Percentiles rank a stretch among this genome's conserved stretches.
phyloP scores from a whole-genome alignment of 371 early-diverging fungal genomes.

The Rhizopus stolonifer region DNA sequence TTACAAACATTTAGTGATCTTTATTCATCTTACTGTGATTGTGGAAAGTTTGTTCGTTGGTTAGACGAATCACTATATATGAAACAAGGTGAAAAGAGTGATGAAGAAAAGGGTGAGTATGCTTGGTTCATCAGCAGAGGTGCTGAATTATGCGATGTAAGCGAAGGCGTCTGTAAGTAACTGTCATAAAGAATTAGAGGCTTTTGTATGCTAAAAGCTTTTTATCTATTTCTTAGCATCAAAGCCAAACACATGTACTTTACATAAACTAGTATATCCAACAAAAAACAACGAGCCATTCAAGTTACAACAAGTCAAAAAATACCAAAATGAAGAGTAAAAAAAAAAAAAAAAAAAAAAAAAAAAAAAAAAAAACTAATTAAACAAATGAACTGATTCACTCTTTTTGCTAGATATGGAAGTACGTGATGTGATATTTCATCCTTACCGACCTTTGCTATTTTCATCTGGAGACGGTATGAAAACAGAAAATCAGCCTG shows the following conservation, averaged over 20 bases:
- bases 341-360: constrained; percentile 2
- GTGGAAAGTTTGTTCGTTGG: constrained; percentile 76
- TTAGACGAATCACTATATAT: constrained; percentile 49
- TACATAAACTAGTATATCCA: constrained; percentile 83
- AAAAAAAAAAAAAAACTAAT: background rate
- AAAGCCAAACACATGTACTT: constrained; percentile 76
- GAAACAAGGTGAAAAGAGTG: constrained; percentile 8
- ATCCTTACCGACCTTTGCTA: constrained; percentile 74
- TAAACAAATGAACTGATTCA: constrained; percentile 60
- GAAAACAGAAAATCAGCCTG: background rate
- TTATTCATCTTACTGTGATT: constrained; percentile 90
- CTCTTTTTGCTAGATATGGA: constrained; percentile 62
- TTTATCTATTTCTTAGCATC: constrained; percentile 51
- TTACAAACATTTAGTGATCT: constrained; percentile 78
- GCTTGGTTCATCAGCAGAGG: constrained; percentile 85
- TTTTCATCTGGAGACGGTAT: constrained; percentile 85
- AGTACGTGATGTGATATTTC: constrained; percentile 89
- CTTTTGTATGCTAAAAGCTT: background rate
- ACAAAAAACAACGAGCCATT: constrained; percentile 62
- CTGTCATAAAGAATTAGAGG: background rate
- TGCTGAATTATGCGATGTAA: constrained; percentile 85
- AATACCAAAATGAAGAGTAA: constrained; percentile 77
- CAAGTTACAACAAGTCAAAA: constrained; percentile 67
- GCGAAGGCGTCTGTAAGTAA: constrained; percentile 72
- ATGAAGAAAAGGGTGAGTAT: constrained; percentile 32